Base-by-base conservation (phyloP, 352 stramenopile species). In the Pythium chondricola region DNA sequence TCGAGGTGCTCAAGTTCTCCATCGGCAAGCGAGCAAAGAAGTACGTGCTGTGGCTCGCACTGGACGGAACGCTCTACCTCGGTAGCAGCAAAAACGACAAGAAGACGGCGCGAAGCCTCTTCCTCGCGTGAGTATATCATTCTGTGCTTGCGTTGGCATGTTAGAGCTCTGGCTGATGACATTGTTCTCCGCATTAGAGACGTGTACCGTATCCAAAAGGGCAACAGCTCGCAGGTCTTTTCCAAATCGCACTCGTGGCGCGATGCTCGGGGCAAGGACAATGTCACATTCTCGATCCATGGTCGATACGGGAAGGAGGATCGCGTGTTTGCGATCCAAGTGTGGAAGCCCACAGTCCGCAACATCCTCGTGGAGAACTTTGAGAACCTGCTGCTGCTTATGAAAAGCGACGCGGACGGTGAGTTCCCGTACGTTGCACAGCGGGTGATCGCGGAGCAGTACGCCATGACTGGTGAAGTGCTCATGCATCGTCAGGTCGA, bases 331-430 rank as follows among this genome's bases (percentile, higher is more conserved):
- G 71, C 60, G 7, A 56, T 80, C 11, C 68, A 83, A 48, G 68
- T 83, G 2, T 51, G 54, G 27, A 63, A 68, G n/a, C 48, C 53
- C 9, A 71, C 41, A 17, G 66, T 83, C 10, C 66, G 71, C 45
- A 80, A 77, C 37, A 58, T 80, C 13, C 22, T 83, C 7, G 63
- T 71, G 0, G 71, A 80, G 36, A 73, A 73, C 43, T 57, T 83
- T 22, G 58, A 72, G 1, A 55, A 58, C 20, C 48, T 83, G 16
- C 35, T 80, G 31, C 52, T 58, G 8, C 54, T 66, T 31, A 66
- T 75, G 48, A 71, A 76, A 35, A 69, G 71, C 31, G 71, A 79
- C 42, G 43, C 46, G 14, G 71, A 83, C 30, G 67, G 71, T 25
- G 67, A 83, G 47, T 83, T 73, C 37, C 71, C 71, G 16, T 67